Evolutionary conservation across 2,329 filamentous ascomycete species (phyloP), one percentile per base, ranked within the genome.

Genomic region (Fusarium fujikuroi): DNA sequence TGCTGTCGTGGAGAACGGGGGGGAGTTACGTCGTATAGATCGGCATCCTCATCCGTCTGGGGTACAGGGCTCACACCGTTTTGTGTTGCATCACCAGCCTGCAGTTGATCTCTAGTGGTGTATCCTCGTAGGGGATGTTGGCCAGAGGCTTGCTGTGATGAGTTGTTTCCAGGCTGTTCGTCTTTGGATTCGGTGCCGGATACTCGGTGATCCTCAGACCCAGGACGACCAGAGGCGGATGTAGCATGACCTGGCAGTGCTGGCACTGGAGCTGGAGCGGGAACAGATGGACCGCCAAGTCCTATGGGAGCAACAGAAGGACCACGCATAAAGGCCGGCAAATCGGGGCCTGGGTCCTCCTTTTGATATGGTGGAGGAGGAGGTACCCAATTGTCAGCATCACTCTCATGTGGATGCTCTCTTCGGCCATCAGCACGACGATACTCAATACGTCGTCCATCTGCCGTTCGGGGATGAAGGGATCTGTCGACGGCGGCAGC

Each of bases 371-470:
- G 93, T 7, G 94, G 94, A 14, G 94, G 94, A 9, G 94, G 94
- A 9, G 93, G 93, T 9, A 95, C 92, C 94, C 94, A 97, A 76
- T 95, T 94, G 77, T 96, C 94, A 8, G 93, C 93, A 79, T 96
- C 93, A 72, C 93, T 95, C 81, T 96, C 93, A 80, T 96, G 93
- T 8, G 93, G 93, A 75, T 94, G 87, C 76, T 95, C 92, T 46
- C 89, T 86, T 46, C 91, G 87, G 11, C 91, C 91, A 80, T 93
- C 91, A 19, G 92, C 91, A 50, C 92, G 88, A 49, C 91, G 88
- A 78, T 92, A 93, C 74, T 91, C 83, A 50, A 91, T 86, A 43
- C 83, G 86, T 3, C 89, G 84, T 75, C 85, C 83, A 74, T 87
- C 83, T 60, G 87, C 82, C 44, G 89, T 83, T 54, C 87, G 84